Evolutionary conservation across 257 asterid genomes (phyloP), one percentile per base, ranked within the genome.

Genomic region (Paulownia fortunei): DNA sequence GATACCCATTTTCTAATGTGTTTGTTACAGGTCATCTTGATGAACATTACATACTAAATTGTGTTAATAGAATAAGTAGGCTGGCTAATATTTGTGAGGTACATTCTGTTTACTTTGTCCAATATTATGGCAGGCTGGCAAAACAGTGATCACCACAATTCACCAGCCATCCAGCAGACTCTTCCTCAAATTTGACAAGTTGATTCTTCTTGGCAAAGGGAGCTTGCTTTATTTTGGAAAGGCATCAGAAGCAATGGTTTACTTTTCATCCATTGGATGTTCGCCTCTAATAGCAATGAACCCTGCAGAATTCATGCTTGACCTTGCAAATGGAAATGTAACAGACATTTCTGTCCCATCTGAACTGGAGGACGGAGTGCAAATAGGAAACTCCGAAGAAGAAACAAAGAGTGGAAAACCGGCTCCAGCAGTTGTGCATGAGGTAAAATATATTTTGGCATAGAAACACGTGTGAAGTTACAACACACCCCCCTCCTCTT

Each of bases 101-200:
- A 42, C 11, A 42, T 42, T 10, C 15, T 11, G 49, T 42, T 18
- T 18, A 51, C 63, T 44, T 54, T 30, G 26, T 47, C 26, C 12
- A 70, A 76, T 41, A 8, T 44, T 76, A 39, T 67, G 72, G 71
- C 92, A 94, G 95, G 91, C 84, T 32, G 98, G 99, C 8, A 96
- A 94, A 86, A 93, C 98, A 1, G 97, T 96, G 79, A 79, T 96
- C 49, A 90, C 96, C 3, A 90, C 99, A n/a, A 96, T 93, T 82
- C 98, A 96, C 82, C 99, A 96, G 87, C 99, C 99, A 0, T 96
- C 98, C 1, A 96, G 97, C 84, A 79, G 99, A 65, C 92, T 96
- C 18, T 93, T 96, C 87, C 91, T 89, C 47, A 96, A 90, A 84
- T 96, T 96, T n/a, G 93, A 96, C 80, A 96, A 96, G 82, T 75